These are phyloP conservation scores for Platanus orientalis DNA, from an alignment of 164 flowering plant genomes.

Conservation along the genomic window DNA sequence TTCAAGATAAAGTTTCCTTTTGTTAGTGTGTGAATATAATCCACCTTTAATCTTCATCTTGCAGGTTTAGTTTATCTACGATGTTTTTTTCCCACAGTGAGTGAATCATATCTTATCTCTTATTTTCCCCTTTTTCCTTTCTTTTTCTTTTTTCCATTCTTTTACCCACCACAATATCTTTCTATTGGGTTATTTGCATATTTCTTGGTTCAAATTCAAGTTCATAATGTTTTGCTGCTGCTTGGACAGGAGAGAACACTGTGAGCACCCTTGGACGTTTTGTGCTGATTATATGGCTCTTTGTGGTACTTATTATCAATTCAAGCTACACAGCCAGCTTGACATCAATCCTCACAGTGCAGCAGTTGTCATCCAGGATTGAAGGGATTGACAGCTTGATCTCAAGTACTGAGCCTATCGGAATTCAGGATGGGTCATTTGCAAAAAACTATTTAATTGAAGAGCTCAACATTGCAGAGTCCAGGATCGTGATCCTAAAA, in stretches of 20 bases:
- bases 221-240: neutral
- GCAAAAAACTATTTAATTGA: constrained; percentile 59
- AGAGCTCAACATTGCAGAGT: constrained; percentile 61
- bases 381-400: constrained; percentile 73
- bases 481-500: constrained; percentile 46
- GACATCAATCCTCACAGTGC: constrained; percentile 93
- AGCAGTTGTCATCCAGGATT: constrained; percentile 70
- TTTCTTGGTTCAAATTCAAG: neutral
- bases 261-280: constrained; percentile 75
- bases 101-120: constrained; percentile 22
- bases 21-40: constrained; percentile 3
- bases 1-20: neutral
- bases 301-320: constrained; percentile 83
- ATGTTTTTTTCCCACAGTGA: constrained; percentile 92
- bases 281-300: constrained; percentile 86
- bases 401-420: constrained; percentile 59
- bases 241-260: constrained; percentile 73
- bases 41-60: constrained; percentile 11
- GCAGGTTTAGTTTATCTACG: constrained; percentile 98
- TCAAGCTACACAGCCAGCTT: constrained; percentile 98
- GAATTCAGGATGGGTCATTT: constrained; percentile 85
- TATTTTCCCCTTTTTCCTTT: neutral
- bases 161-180: neutral
- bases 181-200: neutral
- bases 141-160: neutral